Conservation (phyloP, 345 rosid genomes). For the Limnanthes douglasii region DNA sequence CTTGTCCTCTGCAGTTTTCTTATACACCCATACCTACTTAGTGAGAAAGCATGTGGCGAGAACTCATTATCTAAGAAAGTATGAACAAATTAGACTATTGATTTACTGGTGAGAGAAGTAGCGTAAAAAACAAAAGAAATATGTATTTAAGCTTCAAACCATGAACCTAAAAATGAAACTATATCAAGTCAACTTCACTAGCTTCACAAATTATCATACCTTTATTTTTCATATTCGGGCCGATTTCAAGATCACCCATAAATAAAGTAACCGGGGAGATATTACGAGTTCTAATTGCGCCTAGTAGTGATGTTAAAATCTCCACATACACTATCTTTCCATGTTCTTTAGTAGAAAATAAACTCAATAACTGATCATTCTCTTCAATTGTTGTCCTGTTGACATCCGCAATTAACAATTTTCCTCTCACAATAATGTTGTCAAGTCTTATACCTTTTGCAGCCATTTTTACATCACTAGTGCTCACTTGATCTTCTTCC, state of each 20-base stretch:
- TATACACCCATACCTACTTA: too few species aligned
- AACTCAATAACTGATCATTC: slow-evolving; percentile 52
- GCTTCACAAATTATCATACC: too few species aligned
- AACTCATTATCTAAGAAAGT: too few species aligned
- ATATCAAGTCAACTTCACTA: too few species aligned
- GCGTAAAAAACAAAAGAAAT: too few species aligned
- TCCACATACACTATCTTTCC: slow-evolving; percentile 49
- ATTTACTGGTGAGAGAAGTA: too few species aligned
- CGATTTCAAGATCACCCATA: slow-evolving; percentile 80
- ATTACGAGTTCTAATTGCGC: slow-evolving; percentile 63
- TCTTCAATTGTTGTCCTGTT: slow-evolving; percentile 34
- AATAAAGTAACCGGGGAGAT: slow-evolving; percentile 65
- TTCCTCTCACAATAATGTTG: slow-evolving; percentile 44
- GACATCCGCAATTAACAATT: slow-evolving; percentile 12
- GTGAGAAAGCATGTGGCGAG: too few species aligned
- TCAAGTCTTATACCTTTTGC: slow-evolving; percentile 61
- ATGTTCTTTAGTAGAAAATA: slow-evolving; percentile 40
- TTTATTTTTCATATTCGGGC: slow-evolving; percentile 63
- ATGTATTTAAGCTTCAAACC: too few species aligned
- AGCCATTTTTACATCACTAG: slow-evolving; percentile 52
- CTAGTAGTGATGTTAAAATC: slow-evolving; percentile 58
- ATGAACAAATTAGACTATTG: too few species aligned
- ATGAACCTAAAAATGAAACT: too few species aligned
- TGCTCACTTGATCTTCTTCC: slow-evolving; percentile 68
- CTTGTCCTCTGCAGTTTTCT: too few species aligned